Evolutionary conservation across 306 rosid genomes (phyloP), one percentile per base, ranked within the genome.

Genomic region (Cucumis hystrix): DNA sequence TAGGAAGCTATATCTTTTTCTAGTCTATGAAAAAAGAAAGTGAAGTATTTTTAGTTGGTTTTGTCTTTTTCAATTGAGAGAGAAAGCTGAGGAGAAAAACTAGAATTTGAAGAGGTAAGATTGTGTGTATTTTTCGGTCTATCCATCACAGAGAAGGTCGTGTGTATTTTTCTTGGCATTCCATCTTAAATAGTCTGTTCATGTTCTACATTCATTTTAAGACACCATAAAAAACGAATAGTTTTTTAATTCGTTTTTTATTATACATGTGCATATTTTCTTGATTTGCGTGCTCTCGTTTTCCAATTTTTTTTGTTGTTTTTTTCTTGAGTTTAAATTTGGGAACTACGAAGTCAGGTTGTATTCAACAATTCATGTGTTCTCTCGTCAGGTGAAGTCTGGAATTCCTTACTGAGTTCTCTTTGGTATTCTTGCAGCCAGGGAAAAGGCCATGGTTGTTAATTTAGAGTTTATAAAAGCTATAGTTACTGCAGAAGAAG

Each of bases 401-500:
- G 7, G 54, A 66, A 54, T 23, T 74, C 13, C 30, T 17, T 64
- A 41, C 35, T 77, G 21, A 40, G 35, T 71, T 68, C 43, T 79
- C 51, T 63, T 25, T 23, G 25, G 60, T 56, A 30, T 64, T 47
- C 55, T 79, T 86, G 85, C 87, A 84, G 88, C 87, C 2, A 82
- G 99, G 85, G 99, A 95, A 83, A 95, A 91, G 87, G 99, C 99
- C n/a, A 95, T 95, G 97, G 97, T 92, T 43, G 97, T 92, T 64
- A 95, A 92, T 88, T 85, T 95, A 80, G 99, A 92, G 88, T 95
- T 89, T 80, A 88, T 92, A 49, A 88, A 86, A 80, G 91, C 87
- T 37, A 90, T 96, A 85, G 96, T 96, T 54, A 96, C 97, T 4
- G 99, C 99, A 2, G 99, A 95, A 79, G 99, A 95, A 82, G 91